phyloP scores from a whole-genome alignment of 345 rosid genomes.

The Hibiscus syriacus region DNA sequence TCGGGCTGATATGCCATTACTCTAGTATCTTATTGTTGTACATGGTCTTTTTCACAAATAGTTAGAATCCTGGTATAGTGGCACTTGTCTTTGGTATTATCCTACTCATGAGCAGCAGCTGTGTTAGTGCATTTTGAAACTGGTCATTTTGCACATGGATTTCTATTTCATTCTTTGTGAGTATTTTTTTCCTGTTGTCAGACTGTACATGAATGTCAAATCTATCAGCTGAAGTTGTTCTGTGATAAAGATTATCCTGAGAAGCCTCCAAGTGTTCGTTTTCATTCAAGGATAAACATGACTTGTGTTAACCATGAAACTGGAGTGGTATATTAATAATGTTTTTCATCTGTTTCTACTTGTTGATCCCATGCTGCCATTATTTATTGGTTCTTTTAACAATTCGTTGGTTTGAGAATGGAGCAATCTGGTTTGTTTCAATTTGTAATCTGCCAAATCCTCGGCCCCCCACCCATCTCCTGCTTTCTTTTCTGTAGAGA shows the following conservation, averaged over 20 bases:
- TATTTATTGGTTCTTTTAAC: not conserved
- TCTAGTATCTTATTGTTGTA: not conserved
- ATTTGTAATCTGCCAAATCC: not conserved
- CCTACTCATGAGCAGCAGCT: not conserved
- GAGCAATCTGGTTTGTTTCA: not conserved
- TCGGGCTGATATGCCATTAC: not conserved
- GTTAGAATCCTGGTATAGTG: not conserved
- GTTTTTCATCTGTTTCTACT: not conserved
- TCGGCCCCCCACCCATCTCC: not conserved
- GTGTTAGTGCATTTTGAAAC: not conserved
- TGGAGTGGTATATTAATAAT: slow-evolving; percentile 60
- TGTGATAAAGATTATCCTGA: slow-evolving; percentile 96
- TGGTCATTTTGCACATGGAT: not conserved
- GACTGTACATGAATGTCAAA: slow-evolving; percentile 95
- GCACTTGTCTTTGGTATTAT: not conserved
- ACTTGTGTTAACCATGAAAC: slow-evolving; percentile 91
- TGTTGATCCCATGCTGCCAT: not conserved
- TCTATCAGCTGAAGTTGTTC: slow-evolving; percentile 94
- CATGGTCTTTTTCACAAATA: not conserved
- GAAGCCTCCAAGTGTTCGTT: slow-evolving; percentile 91
- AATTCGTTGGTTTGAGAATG: not conserved
- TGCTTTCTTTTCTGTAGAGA: not conserved
- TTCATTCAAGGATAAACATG: slow-evolving; percentile 90
- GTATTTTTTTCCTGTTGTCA: slow-evolving; percentile 18
- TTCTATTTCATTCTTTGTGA: not conserved